Conservation (phyloP, 106 monocot species). For the Iris macrosiphon region DNA sequence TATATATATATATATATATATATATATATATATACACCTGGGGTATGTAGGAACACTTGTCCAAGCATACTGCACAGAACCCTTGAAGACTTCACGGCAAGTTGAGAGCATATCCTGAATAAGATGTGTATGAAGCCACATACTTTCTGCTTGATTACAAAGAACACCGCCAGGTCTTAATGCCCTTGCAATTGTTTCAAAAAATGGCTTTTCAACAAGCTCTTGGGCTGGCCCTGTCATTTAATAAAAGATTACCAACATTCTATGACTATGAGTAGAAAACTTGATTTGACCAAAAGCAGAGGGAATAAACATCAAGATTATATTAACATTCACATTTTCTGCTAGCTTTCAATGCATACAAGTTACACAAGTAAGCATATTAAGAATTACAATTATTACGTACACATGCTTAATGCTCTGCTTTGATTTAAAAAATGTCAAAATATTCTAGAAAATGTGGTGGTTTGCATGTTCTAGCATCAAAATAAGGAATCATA, state of each 20-base stretch:
- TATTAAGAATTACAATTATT: no score
- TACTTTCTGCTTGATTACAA: constrained; percentile 96
- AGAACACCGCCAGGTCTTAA: constrained; percentile 87
- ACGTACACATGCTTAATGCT: no score
- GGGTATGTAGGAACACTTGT: constrained; percentile 99
- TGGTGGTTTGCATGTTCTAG: no score
- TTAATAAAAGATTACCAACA: background rate
- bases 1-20: background rate
- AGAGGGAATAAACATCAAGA: no score
- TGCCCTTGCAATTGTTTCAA: constrained; percentile 70
- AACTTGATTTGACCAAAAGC: no score
- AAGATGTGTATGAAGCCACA: constrained; percentile 99
- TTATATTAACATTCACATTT: no score
- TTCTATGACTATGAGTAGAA: no score
- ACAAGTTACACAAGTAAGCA: no score
- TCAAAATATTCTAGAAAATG: no score
- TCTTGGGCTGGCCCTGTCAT: constrained; percentile 83
- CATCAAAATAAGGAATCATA: no score
- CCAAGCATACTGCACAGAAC: constrained; percentile 95
- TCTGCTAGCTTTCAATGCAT: no score
- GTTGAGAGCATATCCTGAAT: constrained; percentile 91
- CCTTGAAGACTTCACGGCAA: constrained; percentile 73
- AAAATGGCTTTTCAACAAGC: constrained; percentile 95
- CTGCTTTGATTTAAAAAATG: no score
- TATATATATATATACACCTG: constrained; percentile 39